phyloP scores from a whole-genome alignment of 306 rosid genomes.

The Sesbania bispinosa region DNA sequence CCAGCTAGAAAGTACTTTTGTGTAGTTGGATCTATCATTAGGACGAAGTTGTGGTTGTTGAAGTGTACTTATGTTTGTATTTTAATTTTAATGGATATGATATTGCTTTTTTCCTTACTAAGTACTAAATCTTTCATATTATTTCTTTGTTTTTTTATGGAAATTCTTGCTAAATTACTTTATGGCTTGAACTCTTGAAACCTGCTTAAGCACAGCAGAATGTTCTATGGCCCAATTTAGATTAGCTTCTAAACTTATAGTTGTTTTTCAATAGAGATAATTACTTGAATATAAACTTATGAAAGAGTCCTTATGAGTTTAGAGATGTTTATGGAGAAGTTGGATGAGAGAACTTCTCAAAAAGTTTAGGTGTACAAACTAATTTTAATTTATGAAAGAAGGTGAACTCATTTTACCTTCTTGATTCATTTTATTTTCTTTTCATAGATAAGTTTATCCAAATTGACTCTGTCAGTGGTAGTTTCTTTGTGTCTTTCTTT shows the following conservation, averaged over 20 bases:
- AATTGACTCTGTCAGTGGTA: neutral
- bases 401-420: no score
- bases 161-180: neutral
- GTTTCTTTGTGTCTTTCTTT: neutral
- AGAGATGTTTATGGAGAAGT: no score
- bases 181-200: neutral
- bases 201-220: neutral
- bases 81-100: neutral
- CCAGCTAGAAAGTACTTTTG: neutral
- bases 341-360: no score
- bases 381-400: no score
- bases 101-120: neutral
- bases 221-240: no score
- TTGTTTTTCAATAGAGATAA: no score
- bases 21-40: neutral
- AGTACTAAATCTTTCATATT: neutral
- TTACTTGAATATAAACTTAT: neutral
- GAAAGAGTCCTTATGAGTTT: no score
- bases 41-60: neutral
- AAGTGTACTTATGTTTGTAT: neutral
- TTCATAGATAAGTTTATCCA: no score
- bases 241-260: no score
- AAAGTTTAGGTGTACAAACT: no score
- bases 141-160: neutral
- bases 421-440: no score